phyloP scores from a whole-genome alignment of 306 rosid species.

The Senna tora region DNA sequence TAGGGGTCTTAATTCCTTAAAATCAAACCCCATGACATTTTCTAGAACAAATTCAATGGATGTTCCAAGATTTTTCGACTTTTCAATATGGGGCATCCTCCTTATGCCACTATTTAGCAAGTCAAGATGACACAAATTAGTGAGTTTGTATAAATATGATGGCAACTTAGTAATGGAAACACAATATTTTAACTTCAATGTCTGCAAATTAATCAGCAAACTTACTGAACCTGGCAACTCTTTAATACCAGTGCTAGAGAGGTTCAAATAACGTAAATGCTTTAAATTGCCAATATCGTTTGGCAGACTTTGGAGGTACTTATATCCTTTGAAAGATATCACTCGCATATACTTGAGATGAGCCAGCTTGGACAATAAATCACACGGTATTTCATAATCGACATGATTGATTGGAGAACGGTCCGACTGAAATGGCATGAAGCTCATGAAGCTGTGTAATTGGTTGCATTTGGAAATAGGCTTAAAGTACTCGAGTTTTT shows the following conservation, averaged over 20 bases:
- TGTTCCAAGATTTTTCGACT: conserved; percentile 5
- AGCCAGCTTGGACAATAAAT: neutral
- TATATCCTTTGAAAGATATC: neutral
- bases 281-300: conserved; percentile 22
- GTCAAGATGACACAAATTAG: conserved; percentile 28
- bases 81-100: neutral
- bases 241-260: neutral
- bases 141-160: conserved; percentile 10
- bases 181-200: neutral
- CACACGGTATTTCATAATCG: neutral
- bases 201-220: conserved; percentile 36
- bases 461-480: neutral
- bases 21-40: neutral
- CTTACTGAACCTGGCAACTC: conserved; percentile 33
- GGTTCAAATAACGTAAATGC: conserved; percentile 39
- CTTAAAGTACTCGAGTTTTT: neutral
- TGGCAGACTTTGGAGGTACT: neutral
- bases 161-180: neutral
- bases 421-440: too few species aligned
- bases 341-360: neutral
- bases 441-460: conserved; percentile 7
- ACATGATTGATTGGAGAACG: too few species aligned
- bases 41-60: neutral
- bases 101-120: neutral
- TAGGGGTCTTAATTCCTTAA: conserved; percentile 21